Percentiles rank a stretch among this genome's conserved stretches.
Conservation (phyloP, 2,329 filamentous ascomycete species). For the Colletotrichum horii region DNA sequence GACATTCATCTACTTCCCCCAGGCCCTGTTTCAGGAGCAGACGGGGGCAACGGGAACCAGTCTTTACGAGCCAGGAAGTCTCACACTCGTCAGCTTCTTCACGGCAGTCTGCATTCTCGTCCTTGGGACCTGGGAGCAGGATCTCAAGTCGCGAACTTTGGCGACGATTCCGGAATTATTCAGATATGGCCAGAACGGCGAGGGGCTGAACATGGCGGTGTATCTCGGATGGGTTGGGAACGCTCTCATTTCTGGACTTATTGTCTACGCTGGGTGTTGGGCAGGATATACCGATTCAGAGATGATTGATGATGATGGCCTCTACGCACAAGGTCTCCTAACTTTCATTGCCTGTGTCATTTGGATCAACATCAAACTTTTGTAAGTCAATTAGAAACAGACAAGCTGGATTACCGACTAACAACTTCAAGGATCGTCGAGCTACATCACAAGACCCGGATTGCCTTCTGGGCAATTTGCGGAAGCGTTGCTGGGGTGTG, state of each 20-base stretch:
- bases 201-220: conserved; percentile 74
- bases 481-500: not conserved
- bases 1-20: conserved; percentile 81
- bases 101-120: conserved; percentile 88
- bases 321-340: not conserved
- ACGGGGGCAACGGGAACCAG: conserved; percentile 90
- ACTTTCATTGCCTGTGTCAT: not conserved
- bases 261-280: conserved; percentile 35
- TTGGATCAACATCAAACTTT: not conserved
- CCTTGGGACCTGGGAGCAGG: conserved; percentile 92
- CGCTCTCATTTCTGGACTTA: conserved; percentile 26
- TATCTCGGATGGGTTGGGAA: conserved; percentile 60
- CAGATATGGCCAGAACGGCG: conserved; percentile 74
- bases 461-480: not conserved
- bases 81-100: conserved; percentile 96
- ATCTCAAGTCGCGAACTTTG: conserved; percentile 80
- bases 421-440: not conserved
- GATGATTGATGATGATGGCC: not conserved
- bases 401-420: not conserved
- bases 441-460: not conserved
- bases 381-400: not conserved
- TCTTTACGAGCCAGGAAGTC: conserved; percentile 85
- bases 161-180: conserved; percentile 92
- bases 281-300: not conserved
- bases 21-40: conserved; percentile 82